Conservation (phyloP, 768 basidiomycete species). For the Boletus subcaerulescens region DNA sequence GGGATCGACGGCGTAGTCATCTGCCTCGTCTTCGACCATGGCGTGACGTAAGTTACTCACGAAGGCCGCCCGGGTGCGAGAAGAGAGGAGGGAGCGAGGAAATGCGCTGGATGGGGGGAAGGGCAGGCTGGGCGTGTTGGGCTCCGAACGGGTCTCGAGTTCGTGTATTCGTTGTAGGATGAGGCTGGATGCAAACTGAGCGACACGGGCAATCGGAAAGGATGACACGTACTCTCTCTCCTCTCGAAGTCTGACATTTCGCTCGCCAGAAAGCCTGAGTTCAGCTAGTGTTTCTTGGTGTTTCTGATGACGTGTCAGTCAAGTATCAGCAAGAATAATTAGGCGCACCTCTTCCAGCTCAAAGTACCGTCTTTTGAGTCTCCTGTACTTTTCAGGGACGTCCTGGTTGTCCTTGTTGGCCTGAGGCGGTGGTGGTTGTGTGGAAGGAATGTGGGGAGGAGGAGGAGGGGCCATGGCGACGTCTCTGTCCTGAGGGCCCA, state of each 20-base stretch:
- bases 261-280: slow-evolving; percentile 58
- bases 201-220: background rate
- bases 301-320: slow-evolving; percentile 38
- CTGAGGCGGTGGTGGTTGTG: slow-evolving; percentile 28
- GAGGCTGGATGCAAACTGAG: slow-evolving; percentile 35
- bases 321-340: background rate
- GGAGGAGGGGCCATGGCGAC: slow-evolving; percentile 51
- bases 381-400: slow-evolving; percentile 58
- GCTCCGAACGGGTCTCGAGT: slow-evolving; percentile 45
- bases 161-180: slow-evolving; percentile 61
- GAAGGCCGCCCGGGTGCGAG: slow-evolving; percentile 44
- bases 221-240: slow-evolving; percentile 55
- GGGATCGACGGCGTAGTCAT: slow-evolving; percentile 47
- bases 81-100: slow-evolving; percentile 45
- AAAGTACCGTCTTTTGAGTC: slow-evolving; percentile 61
- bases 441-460: slow-evolving; percentile 32
- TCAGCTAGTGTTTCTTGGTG: slow-evolving; percentile 58
- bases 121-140: slow-evolving; percentile 26
- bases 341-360: slow-evolving; percentile 65
- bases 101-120: slow-evolving; percentile 46
- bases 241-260: slow-evolving; percentile 57
- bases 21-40: slow-evolving; percentile 41
- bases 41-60: slow-evolving; percentile 48
- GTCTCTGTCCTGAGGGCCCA: slow-evolving; percentile 47
- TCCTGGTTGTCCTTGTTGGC: slow-evolving; percentile 42